These are phyloP conservation scores for Suillus plorans DNA, from an alignment of 768 basidiomycete genomes.

Conservation along the genomic window DNA sequence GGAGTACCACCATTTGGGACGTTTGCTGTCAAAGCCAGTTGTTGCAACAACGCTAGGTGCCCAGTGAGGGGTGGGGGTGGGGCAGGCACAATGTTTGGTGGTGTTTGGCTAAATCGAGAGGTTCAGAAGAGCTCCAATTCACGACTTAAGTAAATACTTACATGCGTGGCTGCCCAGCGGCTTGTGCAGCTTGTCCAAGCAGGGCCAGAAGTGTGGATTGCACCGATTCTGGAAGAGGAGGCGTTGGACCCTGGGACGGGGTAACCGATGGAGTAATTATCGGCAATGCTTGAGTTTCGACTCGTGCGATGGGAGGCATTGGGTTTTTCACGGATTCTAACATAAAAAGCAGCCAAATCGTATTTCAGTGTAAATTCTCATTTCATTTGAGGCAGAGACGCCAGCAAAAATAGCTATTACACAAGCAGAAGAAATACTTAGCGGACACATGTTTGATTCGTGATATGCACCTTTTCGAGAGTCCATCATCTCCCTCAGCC, in stretches of 20 bases:
- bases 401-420: conserved; percentile 61
- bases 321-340: conserved; percentile 51
- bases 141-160: conserved; percentile 31
- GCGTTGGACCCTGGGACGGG: conserved; percentile 24
- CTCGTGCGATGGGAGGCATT: conserved; percentile 37
- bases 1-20: conserved; percentile 30
- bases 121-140: conserved; percentile 1
- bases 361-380: conserved; percentile 70
- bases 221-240: conserved; percentile 29
- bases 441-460: conserved; percentile 63
- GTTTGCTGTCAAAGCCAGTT: conserved; percentile 65
- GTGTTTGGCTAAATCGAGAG: conserved; percentile 54
- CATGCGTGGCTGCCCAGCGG: conserved; percentile 36
- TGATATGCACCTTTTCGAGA: conserved; percentile 87
- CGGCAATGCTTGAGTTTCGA: conserved; percentile 31
- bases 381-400: conserved; percentile 41
- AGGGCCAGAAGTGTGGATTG: conserved; percentile 70
- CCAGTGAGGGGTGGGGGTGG: conserved; percentile 38
- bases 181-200: conserved; percentile 63
- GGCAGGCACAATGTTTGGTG: conserved; percentile 47
- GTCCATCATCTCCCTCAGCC: conserved; percentile 67
- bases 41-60: conserved; percentile 71
- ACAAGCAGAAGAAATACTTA: conserved; percentile 71
- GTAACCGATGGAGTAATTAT: conserved; percentile 24
- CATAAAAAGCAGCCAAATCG: conserved; percentile 53